Conservation (phyloP, 768 basidiomycete genomes). For the Hypholoma fasciculare region DNA sequence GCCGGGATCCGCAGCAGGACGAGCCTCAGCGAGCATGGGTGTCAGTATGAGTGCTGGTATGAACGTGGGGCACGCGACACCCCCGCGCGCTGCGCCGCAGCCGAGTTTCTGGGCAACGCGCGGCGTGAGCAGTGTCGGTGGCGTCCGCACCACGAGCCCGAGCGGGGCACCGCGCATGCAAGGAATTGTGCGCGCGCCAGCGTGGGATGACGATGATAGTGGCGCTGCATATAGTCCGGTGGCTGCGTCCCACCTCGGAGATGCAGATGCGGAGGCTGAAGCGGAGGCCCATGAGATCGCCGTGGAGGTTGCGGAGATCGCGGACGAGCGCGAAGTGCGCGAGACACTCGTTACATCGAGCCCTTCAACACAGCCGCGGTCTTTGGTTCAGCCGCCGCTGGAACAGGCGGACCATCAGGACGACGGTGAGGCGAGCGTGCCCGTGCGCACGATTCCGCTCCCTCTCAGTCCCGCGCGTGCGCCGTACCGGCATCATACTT, state of each 20-base stretch:
- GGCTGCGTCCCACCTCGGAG: not conserved
- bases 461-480: no score
- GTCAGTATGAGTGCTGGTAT: no score
- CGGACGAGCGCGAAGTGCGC: slow-evolving; percentile 3
- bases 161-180: not conserved
- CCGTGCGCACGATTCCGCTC: no score
- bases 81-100: not conserved
- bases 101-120: slow-evolving; percentile 5
- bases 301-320: slow-evolving; percentile 16
- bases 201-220: not conserved
- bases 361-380: slow-evolving; percentile 5
- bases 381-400: not conserved
- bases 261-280: not conserved
- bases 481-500: no score
- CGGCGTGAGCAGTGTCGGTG: not conserved
- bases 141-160: not conserved
- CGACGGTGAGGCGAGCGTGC: no score
- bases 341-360: not conserved
- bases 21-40: not conserved
- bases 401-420: no score
- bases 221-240: not conserved
- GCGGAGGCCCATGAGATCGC: not conserved
- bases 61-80: not conserved
- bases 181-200: not conserved
- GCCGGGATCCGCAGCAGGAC: slow-evolving; percentile 12